A percentile compares a stretch with the other conserved stretches of the same genome.
Conservation (phyloP, 2,329 filamentous ascomycete species). For the Ophioceras dolichostomum region DNA sequence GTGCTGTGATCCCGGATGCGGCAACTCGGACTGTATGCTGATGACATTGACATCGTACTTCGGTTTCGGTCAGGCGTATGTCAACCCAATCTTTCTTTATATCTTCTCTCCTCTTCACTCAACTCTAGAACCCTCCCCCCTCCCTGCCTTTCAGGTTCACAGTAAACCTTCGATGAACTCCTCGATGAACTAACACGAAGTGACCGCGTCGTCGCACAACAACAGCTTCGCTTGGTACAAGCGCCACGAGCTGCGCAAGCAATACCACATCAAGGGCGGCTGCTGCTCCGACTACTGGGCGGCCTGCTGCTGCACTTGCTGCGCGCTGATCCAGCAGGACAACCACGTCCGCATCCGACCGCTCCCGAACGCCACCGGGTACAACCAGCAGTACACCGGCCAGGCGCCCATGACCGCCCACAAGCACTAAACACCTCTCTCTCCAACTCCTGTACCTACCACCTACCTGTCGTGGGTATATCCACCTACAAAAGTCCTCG, state of each 20-base stretch:
- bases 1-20: too few relatives aligned
- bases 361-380: conserved; percentile 13
- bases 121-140: neutral
- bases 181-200: neutral
- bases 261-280: conserved; percentile 38
- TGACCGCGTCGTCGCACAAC: neutral
- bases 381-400: conserved; percentile 18
- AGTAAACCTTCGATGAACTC: too few relatives aligned
- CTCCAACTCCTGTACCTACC: neutral
- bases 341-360: conserved; percentile 31
- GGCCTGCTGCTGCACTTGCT: conserved; percentile 44
- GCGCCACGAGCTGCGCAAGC: conserved; percentile 38
- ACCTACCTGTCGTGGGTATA: too few relatives aligned
- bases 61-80: conserved; percentile 21
- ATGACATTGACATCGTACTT: too few relatives aligned
- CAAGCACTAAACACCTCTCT: neutral
- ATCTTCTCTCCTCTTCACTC: neutral
- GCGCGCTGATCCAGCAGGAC: conserved; percentile 44
- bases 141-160: too few relatives aligned
- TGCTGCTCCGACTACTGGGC: conserved; percentile 35
- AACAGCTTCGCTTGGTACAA: conserved; percentile 35
- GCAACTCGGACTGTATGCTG: conserved; percentile 28
- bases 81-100: conserved; percentile 29
- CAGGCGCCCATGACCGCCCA: conserved; percentile 12
- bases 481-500: too few relatives aligned